Conservation (phyloP, 140 eudicot species). For the Oenanthe javanica region DNA sequence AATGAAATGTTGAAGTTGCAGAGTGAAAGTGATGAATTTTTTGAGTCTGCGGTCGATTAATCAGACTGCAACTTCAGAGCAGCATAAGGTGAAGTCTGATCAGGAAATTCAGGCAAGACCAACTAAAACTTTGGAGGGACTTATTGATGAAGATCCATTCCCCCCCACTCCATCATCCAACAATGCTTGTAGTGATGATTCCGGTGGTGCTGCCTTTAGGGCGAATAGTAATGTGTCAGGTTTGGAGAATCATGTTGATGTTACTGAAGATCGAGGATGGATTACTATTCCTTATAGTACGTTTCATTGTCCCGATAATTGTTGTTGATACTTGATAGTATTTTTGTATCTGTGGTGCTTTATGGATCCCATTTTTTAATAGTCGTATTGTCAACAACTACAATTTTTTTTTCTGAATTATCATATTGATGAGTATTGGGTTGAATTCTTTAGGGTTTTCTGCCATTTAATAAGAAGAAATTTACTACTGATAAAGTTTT, state of each 20-base stretch:
- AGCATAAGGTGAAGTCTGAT: slow-evolving; percentile 6
- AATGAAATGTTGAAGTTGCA: slow-evolving; percentile 21
- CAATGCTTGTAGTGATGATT: slow-evolving; percentile 1
- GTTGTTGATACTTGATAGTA: slow-evolving; percentile 1
- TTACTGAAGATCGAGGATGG: slow-evolving; percentile 70
- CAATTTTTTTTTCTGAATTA: neutral
- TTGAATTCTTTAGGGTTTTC: neutral
- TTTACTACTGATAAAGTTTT: neutral
- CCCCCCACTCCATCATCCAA: slow-evolving; percentile 26
- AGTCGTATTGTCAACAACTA: neutral
- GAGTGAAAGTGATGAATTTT: slow-evolving; percentile 67
- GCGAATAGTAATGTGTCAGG: slow-evolving; percentile 25
- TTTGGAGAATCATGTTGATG: slow-evolving; percentile 56
- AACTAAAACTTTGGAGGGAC: slow-evolving; percentile 54
- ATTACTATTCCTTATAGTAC: slow-evolving; percentile 72
- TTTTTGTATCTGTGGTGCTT: neutral
- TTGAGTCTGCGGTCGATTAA: slow-evolving; percentile 61
- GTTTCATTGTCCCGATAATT: slow-evolving; percentile 2
- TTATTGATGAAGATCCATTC: slow-evolving; percentile 53
- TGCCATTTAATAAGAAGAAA: no score
- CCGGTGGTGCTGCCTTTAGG: slow-evolving; percentile 22
- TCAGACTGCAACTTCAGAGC: slow-evolving; percentile 36
- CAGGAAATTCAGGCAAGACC: slow-evolving; percentile 25
- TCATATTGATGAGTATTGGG: neutral
- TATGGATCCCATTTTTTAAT: neutral